Evolutionary conservation across 192 early-diverging fungal species (phyloP).

Genomic region (Geranomyces variabilis): DNA sequence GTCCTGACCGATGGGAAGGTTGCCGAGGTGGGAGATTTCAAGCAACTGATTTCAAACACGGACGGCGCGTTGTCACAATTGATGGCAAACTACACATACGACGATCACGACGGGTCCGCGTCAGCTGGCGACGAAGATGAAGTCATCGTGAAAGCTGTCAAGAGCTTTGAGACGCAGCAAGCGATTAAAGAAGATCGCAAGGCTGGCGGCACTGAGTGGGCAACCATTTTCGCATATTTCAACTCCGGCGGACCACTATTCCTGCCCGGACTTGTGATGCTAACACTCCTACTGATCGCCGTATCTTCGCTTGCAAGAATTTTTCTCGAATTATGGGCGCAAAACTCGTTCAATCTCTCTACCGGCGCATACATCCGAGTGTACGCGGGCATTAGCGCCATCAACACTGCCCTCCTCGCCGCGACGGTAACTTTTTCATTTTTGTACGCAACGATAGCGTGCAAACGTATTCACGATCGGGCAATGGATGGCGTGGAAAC

Average conservation of each 20-base stretch:
- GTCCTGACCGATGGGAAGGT: slow-evolving; percentile 72
- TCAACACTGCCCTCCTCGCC: not conserved
- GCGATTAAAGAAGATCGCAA: slow-evolving; percentile 44
- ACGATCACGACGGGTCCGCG: not conserved
- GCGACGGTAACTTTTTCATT: not conserved
- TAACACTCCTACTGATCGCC: not conserved
- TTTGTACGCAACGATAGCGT: not conserved
- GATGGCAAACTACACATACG: not conserved
- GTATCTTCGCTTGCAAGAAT: not conserved
- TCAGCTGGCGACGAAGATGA: not conserved
- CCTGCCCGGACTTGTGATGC: not conserved
- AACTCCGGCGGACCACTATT: not conserved
- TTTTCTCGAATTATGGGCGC: not conserved
- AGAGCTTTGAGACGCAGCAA: slow-evolving; percentile 54
- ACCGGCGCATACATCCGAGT: not conserved
- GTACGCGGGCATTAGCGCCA: not conserved
- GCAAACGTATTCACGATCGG: slow-evolving; percentile 48
- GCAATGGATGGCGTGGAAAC: slow-evolving; percentile 47
- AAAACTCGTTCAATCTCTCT: not conserved
- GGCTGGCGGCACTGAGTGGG: not conserved
- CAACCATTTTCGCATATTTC: not conserved
- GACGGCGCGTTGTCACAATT: not conserved
- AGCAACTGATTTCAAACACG: not conserved
- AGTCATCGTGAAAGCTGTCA: not conserved
- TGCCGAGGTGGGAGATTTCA: slow-evolving; percentile 61